A percentile compares a stretch with the other conserved stretches of the same genome.
These are phyloP conservation scores for Annulohypoxylon bovei DNA, from an alignment of 495 filamentous ascomycete species.

Conservation along the genomic window DNA sequence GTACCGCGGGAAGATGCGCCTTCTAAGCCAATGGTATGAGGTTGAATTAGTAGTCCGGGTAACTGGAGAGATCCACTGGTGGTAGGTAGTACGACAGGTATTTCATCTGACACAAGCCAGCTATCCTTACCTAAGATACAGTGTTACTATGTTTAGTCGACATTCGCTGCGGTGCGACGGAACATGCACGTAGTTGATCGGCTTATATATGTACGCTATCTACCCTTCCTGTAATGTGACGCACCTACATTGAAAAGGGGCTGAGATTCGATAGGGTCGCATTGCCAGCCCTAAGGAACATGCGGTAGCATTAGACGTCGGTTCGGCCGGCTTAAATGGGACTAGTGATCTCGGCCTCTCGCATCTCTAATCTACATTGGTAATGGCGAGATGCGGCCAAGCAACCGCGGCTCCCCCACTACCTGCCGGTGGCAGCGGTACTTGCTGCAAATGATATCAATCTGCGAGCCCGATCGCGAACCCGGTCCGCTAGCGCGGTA, in stretches of 20 bases:
- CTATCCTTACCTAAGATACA: neutral
- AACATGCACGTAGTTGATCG: slow-evolving; percentile 21
- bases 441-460: slow-evolving; percentile 14
- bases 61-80: neutral
- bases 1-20: neutral
- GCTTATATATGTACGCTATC: slow-evolving; percentile 25
- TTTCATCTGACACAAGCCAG: slow-evolving; percentile 6
- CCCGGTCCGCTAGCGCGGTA: neutral
- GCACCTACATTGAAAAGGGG: slow-evolving; percentile 22
- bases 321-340: slow-evolving; percentile 20
- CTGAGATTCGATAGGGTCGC: slow-evolving; percentile 20
- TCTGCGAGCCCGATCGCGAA: slow-evolving; percentile 19
- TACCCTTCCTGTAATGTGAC: slow-evolving; percentile 23
- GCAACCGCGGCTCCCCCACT: neutral
- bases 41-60: neutral
- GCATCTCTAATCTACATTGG: slow-evolving; percentile 30
- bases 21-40: neutral
- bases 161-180: slow-evolving; percentile 20
- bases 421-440: neutral
- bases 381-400: slow-evolving; percentile 22
- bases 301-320: slow-evolving; percentile 14
- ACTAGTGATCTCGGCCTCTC: slow-evolving; percentile 12
- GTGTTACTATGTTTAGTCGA: slow-evolving; percentile 23
- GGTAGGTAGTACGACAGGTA: neutral
- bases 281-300: slow-evolving; percentile 39